Base-by-base conservation (phyloP, 805 yeast genomes). In the Ogataea populi-albae region DNA sequence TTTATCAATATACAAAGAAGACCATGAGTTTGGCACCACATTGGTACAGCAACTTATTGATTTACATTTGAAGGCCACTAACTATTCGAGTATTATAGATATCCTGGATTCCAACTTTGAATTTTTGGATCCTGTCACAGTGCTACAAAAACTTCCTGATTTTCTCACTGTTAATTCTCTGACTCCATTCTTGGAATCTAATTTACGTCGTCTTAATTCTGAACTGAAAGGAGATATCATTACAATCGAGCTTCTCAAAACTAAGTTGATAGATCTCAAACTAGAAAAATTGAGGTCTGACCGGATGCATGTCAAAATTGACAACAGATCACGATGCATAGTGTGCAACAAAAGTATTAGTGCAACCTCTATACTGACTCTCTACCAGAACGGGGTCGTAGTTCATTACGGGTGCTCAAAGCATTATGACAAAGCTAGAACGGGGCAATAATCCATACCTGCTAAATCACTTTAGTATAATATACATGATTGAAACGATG, bases 321-420 rank as follows among this genome's bases (percentile, higher is more conserved):
- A 72, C 9, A 69, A 72, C 10, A 51, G 68, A 16, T 71, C 75
- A n/a, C 55, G 55, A n/a, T 86, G 95, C 53, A 49, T 59, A 3
- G 66, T 77, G 12, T 86, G 95, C 57, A 60, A 65, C 16, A 79
- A 77, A 46, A 55, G 64, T 9, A 60, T 82, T 42, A 68, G 75
- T 30, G 50, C 55, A 14, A 34, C 48, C 19, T 55, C 59, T 19
- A 75, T 81, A 1, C 59, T 79, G 21, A 65, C 76, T 29, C 70
- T 71, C 17, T 64, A 66, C 23, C 73, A 73, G 0, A 63, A 68
- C 29, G 62, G 59, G 18, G 52, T 57, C 3, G 66, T 75, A 4
- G 70, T 76, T 4, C 86, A 80, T 52, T 81, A 75, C 47, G 79
- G 79, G 2, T 79, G 86, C 40, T 45, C 62, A 23, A 50, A 45